Conservation (phyloP, 108 stramenopile species). For the Cyclostephanos tholiformis region DNA sequence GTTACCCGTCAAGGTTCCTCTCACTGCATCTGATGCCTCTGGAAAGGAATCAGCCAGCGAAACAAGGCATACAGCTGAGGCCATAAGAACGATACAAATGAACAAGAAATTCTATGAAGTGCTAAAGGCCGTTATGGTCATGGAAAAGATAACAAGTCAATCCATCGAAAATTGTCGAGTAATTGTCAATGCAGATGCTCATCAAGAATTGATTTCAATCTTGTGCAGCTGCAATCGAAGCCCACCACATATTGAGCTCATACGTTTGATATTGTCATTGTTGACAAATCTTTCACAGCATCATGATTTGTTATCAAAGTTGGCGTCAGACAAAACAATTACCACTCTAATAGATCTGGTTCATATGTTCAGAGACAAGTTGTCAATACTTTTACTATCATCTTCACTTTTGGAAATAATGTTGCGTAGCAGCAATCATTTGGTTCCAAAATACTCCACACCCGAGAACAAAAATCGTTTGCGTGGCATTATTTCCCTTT, state of each 20-base stretch:
- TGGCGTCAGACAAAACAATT: slow-evolving; percentile 52
- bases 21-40: no score
- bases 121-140: slow-evolving; percentile 62
- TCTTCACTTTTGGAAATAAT: slow-evolving; percentile 34
- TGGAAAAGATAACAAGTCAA: slow-evolving; percentile 75
- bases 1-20: no score
- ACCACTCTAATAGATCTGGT: slow-evolving; percentile 78
- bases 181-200: slow-evolving; percentile 66
- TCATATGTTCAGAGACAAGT: slow-evolving; percentile 90
- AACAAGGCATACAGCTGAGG: slow-evolving; percentile 33
- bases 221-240: slow-evolving; percentile 89
- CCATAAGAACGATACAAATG: slow-evolving; percentile 61
- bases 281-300: slow-evolving; percentile 78
- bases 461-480: slow-evolving; percentile 26
- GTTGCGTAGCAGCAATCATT: background rate
- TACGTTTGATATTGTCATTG: slow-evolving; percentile 66
- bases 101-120: slow-evolving; percentile 72
- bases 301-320: slow-evolving; percentile 35
- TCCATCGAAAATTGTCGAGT: slow-evolving; percentile 70
- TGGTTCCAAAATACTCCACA: slow-evolving; percentile 23
- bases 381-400: slow-evolving; percentile 18
- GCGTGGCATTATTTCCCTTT: slow-evolving; percentile 20
- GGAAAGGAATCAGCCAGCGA: no score
- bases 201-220: slow-evolving; percentile 66
- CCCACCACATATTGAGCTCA: slow-evolving; percentile 86